Evolutionary conservation across 2,329 filamentous ascomycete species (phyloP).

Genomic region (Clarireedia sp.): DNA sequence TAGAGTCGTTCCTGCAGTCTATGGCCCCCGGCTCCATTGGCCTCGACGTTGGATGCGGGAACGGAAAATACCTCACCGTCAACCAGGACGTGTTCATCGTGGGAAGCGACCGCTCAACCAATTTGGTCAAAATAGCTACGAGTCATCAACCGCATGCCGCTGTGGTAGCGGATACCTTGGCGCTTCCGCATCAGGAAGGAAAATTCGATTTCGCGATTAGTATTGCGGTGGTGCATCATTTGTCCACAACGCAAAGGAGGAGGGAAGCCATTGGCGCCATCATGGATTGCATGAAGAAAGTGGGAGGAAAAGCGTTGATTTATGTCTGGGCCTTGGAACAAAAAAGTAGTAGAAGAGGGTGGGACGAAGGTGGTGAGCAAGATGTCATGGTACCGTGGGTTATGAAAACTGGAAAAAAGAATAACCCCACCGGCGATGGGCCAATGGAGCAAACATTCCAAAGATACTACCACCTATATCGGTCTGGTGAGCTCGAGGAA

Average conservation of each 20-base stretch:
- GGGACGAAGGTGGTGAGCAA: conserved; percentile 75
- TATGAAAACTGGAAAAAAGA: conserved; percentile 39
- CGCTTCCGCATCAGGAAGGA: conserved; percentile 65
- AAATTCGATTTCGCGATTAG: conserved; percentile 84
- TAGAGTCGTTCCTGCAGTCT: conserved; percentile 65
- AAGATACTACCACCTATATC: conserved; percentile 91
- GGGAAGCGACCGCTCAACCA: conserved; percentile 71
- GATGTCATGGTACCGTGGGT: conserved; percentile 98
- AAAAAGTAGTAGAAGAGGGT: conserved; percentile 74
- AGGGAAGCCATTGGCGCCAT: conserved; percentile 65
- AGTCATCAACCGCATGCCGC: conserved; percentile 50
- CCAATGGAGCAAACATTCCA: conserved; percentile 49
- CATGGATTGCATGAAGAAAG: conserved; percentile 52
- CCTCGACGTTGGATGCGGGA: conserved; percentile 89
- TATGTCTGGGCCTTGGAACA: conserved; percentile 98
- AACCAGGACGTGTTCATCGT: conserved; percentile 72
- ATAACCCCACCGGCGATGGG: conserved; percentile 25
- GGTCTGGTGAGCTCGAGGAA: conserved; percentile 74
- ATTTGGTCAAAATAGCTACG: conserved; percentile 45
- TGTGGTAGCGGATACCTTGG: conserved; percentile 72
- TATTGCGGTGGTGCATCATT: conserved; percentile 89
- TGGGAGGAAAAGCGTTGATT: conserved; percentile 60
- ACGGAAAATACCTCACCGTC: conserved; percentile 87
- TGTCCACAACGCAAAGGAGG: conserved; percentile 69
- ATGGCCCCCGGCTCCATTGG: conserved; percentile 67